These are phyloP conservation scores for Aaosphaeria arxii DNA, from an alignment of 2,329 filamentous ascomycete genomes.

Conservation along the genomic window DNA sequence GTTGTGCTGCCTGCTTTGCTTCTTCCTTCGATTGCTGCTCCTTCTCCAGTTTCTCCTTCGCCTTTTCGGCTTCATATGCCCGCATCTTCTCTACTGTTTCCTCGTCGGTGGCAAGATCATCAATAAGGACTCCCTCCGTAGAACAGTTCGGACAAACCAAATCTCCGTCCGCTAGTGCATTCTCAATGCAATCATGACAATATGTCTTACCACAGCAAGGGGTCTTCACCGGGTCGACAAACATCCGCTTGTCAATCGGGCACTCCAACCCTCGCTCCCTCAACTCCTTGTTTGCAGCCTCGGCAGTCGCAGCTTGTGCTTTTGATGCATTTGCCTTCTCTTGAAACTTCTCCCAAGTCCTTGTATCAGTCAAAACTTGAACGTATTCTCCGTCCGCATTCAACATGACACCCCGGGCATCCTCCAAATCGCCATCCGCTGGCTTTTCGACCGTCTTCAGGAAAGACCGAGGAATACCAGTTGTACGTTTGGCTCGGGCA, in stretches of 20 bases:
- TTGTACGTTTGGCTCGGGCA: constrained; percentile 91
- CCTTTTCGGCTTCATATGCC: constrained; percentile 62
- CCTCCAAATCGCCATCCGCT: constrained; percentile 74
- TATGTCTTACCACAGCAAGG: constrained; percentile 98
- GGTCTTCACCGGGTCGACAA: constrained; percentile 98
- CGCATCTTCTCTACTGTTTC: constrained; percentile 76
- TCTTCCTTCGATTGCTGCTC: constrained; percentile 40
- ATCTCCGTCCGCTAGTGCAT: constrained; percentile 97
- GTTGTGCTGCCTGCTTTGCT: constrained; percentile 23
- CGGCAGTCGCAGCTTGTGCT: constrained; percentile 73
- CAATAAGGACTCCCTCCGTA: constrained; percentile 86
- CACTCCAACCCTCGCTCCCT: constrained; percentile 88
- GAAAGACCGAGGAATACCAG: constrained; percentile 93
- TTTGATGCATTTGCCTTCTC: constrained; percentile 87
- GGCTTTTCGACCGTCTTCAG: constrained; percentile 94
- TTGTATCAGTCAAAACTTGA: constrained; percentile 91
- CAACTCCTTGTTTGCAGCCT: constrained; percentile 78
- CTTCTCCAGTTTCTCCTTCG: constrained; percentile 41
- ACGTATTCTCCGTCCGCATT: constrained; percentile 98
- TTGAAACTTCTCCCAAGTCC: constrained; percentile 95
- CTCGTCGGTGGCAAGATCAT: constrained; percentile 81
- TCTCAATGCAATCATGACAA: constrained; percentile 99
- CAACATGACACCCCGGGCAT: constrained; percentile 89
- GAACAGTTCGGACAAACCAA: constrained; percentile 92
- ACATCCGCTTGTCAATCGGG: constrained; percentile 95